Evolutionary conservation across 169 alveolate species (phyloP).

Genomic region (Plasmodium vivax): DNA sequence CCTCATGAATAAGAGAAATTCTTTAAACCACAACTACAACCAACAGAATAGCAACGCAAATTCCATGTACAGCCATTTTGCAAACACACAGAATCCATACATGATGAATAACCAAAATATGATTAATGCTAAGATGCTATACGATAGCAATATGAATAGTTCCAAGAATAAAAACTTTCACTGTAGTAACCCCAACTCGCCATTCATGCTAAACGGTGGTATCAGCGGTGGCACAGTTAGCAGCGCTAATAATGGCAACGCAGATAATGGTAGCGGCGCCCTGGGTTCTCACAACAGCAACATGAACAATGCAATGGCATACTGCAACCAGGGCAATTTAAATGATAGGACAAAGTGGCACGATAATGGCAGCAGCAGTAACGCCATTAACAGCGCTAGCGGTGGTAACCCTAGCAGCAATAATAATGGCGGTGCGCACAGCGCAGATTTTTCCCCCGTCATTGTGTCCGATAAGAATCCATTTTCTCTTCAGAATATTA

Average conservation of each 20-base stretch:
- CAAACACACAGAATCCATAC: conserved; percentile 5
- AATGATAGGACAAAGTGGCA: conserved; percentile 41
- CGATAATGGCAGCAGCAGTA: conserved; percentile 4
- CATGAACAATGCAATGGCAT: conserved; percentile 16
- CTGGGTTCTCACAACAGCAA: not conserved
- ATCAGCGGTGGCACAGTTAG: not conserved
- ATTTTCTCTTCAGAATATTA: conserved; percentile 67
- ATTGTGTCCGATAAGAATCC: conserved; percentile 75
- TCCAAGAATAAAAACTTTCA: conserved; percentile 6
- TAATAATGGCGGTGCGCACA: conserved; percentile 1
- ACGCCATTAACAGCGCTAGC: not conserved
- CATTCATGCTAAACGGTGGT: conserved; percentile 16
- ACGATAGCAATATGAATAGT: conserved; percentile 12
- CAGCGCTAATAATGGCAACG: conserved; percentile 10
- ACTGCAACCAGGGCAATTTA: conserved; percentile 28
- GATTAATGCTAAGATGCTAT: conserved; percentile 10
- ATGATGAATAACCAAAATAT: conserved; percentile 22
- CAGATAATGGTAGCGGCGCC: not conserved
- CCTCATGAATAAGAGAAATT: conserved; percentile 40
- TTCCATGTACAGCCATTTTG: conserved; percentile 30
- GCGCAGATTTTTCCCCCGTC: conserved; percentile 48
- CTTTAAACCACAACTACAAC: conserved; percentile 7
- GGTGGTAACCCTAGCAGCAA: not conserved
- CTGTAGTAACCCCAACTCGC: conserved; percentile 1
- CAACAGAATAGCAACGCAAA: conserved; percentile 16